phyloP scores from a whole-genome alignment of 2,329 filamentous ascomycete species.

The Aureobasidium uvarum region DNA sequence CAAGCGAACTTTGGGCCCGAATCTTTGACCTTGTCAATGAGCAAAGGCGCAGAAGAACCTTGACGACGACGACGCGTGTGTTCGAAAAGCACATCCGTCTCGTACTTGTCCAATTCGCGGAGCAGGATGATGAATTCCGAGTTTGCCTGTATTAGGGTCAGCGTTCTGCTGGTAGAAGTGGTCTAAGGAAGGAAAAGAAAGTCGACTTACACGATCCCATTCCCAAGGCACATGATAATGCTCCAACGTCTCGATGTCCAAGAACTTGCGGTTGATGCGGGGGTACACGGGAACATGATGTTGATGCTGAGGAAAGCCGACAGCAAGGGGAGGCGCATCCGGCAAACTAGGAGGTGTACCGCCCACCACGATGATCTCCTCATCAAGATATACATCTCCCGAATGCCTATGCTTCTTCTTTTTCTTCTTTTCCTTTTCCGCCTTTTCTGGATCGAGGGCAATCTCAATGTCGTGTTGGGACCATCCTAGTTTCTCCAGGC shows the following conservation, averaged over 20 bases:
- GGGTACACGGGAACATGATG: constrained; percentile 44
- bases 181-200: neutral
- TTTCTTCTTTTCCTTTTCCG: constrained; percentile 37
- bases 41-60: neutral
- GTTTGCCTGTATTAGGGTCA: constrained; percentile 38
- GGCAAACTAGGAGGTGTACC: neutral
- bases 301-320: neutral
- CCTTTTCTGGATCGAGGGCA: constrained; percentile 49
- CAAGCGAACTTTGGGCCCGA: constrained; percentile 15
- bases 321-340: neutral
- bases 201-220: constrained; percentile 47
- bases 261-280: constrained; percentile 49
- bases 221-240: constrained; percentile 52
- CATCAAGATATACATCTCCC: neutral
- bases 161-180: neutral
- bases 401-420: constrained; percentile 19
- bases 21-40: constrained; percentile 17
- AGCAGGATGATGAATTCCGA: constrained; percentile 52
- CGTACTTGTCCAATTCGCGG: constrained; percentile 49
- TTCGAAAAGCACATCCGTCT: constrained; percentile 53
- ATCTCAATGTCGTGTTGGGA: constrained; percentile 50
- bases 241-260: constrained; percentile 48
- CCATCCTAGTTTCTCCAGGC: constrained; percentile 47
- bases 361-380: neutral
- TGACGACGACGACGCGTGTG: constrained; percentile 48